phyloP scores from a whole-genome alignment of 768 basidiomycete species.

The Boletellus ananas region DNA sequence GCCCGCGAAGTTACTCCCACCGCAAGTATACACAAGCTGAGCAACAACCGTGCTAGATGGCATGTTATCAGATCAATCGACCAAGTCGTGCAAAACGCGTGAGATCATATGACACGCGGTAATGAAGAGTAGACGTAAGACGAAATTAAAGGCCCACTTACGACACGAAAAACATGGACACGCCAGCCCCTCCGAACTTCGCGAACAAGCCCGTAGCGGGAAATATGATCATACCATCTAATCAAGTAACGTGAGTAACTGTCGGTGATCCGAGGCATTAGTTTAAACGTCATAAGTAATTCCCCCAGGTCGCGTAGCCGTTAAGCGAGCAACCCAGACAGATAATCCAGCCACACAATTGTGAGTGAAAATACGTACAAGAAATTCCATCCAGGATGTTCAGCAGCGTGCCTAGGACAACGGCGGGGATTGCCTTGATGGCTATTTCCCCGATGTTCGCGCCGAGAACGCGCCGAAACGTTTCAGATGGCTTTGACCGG shows the following conservation, averaged over 20 bases:
- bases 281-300: background rate
- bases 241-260: slow-evolving; percentile 7
- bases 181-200: slow-evolving; percentile 81
- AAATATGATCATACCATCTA: slow-evolving; percentile 95
- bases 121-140: slow-evolving; percentile 2
- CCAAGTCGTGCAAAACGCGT: background rate
- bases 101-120: background rate
- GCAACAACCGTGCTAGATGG: slow-evolving; percentile 60
- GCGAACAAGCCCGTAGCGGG: slow-evolving; percentile 79
- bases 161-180: slow-evolving; percentile 94
- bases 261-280: background rate
- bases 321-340: slow-evolving; percentile 6
- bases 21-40: slow-evolving; percentile 80
- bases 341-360: background rate
- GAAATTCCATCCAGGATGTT: slow-evolving; percentile 94
- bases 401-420: slow-evolving; percentile 76
- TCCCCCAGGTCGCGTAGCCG: background rate
- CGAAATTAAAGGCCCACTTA: slow-evolving; percentile 31
- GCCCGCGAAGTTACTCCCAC: slow-evolving; percentile 85
- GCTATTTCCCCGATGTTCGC: slow-evolving; percentile 18
- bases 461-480: slow-evolving; percentile 7
- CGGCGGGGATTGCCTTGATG: slow-evolving; percentile 67
- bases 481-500: slow-evolving; percentile 6
- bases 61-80: background rate
- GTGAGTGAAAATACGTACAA: slow-evolving; percentile 46